Percentiles rank a stretch among this genome's conserved stretches.
phyloP scores from a whole-genome alignment of 2,329 filamentous ascomycete species.

The Diaporthe australafricana region DNA sequence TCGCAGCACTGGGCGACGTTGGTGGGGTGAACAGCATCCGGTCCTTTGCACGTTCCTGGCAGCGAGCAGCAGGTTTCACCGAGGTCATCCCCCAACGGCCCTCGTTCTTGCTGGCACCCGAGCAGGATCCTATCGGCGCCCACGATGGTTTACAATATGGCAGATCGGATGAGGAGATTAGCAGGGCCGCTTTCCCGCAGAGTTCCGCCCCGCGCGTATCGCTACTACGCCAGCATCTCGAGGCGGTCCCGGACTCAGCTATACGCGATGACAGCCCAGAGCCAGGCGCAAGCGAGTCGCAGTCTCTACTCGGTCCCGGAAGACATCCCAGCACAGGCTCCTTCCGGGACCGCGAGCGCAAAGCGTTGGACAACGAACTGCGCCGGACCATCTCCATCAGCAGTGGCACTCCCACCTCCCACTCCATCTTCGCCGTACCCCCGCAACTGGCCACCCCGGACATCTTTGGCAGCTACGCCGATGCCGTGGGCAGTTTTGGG shows the following conservation, averaged over 20 bases:
- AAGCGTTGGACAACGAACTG: conserved; percentile 58
- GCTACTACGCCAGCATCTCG: conserved; percentile 65
- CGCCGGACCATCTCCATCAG: conserved; percentile 47
- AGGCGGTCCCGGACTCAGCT: conserved; percentile 50
- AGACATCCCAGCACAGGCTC: conserved; percentile 40
- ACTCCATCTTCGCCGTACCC: conserved; percentile 68
- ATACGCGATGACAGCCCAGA: conserved; percentile 44
- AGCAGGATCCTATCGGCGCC: conserved; percentile 58
- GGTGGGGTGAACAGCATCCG: conserved; percentile 95
- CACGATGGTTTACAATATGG: conserved; percentile 54
- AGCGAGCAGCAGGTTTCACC: conserved; percentile 87
- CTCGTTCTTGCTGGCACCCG: conserved; percentile 76
- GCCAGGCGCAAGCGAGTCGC: conserved; percentile 39
- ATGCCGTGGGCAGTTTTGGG: conserved; percentile 78
- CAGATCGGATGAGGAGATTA: conserved; percentile 52
- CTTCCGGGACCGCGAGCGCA: conserved; percentile 61
- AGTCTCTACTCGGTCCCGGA: conserved; percentile 30
- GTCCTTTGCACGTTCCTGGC: conserved; percentile 93
- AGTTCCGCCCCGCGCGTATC: conserved; percentile 47
- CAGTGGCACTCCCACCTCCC: conserved; percentile 47
- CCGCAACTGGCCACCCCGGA: conserved; percentile 75
- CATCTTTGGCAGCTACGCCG: conserved; percentile 78
- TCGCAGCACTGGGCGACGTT: conserved; percentile 73
- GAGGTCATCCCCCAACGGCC: conserved; percentile 86
- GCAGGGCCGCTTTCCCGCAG: conserved; percentile 42